A percentile compares a stretch with the other conserved stretches of the same genome.
phyloP scores from a whole-genome alignment of 257 asterid species.

The Eustoma russellianum region DNA sequence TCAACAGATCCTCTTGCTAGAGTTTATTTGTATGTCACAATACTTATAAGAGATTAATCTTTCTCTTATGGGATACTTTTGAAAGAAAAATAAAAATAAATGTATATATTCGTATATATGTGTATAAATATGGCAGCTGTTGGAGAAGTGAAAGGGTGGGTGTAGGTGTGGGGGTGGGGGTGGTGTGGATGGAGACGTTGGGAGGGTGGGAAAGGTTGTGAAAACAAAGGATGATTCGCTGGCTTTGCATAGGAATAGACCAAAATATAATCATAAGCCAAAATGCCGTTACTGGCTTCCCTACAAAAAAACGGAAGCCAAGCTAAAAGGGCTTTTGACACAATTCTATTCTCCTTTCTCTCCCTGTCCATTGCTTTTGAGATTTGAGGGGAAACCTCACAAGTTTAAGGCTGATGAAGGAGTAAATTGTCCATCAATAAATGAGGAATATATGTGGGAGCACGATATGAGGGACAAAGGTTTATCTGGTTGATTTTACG shows the following conservation, averaged over 20 bases:
- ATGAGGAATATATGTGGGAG: too few species aligned
- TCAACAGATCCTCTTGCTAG: neutral
- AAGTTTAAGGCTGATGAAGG: too few species aligned
- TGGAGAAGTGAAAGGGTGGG: too few species aligned
- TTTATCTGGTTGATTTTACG: too few species aligned
- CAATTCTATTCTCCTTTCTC: neutral
- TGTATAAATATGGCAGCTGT: too few species aligned
- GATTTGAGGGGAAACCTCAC: too few species aligned
- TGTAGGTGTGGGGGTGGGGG: neutral
- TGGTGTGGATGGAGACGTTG: neutral
- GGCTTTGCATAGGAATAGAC: constrained; percentile 19
- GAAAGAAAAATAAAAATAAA: constrained; percentile 21
- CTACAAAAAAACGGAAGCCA: constrained; percentile 20
- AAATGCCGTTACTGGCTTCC: constrained; percentile 45
- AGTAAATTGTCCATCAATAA: too few species aligned
- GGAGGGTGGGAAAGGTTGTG: neutral
- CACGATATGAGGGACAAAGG: too few species aligned
- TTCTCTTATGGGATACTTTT: too few species aligned
- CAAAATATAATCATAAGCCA: constrained; percentile 48
- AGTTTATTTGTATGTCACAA: neutral
- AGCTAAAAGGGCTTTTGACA: neutral
- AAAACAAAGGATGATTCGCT: constrained; percentile 17
- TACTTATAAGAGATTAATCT: constrained; percentile 4
- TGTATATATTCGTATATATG: too few species aligned
- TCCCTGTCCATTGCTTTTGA: too few species aligned